Conservation (phyloP, 2,329 filamentous ascomycete genomes). For the Pseudocercospora fuligena region DNA sequence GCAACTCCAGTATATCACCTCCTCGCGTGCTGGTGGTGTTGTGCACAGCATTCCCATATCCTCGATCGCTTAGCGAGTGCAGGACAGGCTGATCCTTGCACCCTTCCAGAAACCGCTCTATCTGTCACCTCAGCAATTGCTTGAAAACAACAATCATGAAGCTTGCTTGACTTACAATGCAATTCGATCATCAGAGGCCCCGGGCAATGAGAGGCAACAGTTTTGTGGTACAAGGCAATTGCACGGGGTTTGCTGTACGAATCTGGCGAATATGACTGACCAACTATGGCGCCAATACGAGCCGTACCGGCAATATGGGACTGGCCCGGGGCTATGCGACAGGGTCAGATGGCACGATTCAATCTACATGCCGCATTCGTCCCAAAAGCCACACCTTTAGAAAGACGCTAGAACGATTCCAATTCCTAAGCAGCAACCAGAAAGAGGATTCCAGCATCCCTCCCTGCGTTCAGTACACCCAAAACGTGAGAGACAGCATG, state of each 20-base stretch:
- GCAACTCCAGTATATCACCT: too few species aligned
- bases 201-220: too few species aligned
- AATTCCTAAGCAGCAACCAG: not conserved
- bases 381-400: not conserved
- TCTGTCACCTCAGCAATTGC: not conserved
- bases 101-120: not conserved
- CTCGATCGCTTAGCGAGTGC: not conserved
- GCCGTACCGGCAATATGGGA: not conserved
- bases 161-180: too few species aligned
- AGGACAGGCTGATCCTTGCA: slow-evolving; percentile 2
- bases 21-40: not conserved
- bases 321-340: not conserved
- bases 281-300: not conserved
- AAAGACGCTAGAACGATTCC: not conserved
- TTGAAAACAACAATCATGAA: too few species aligned
- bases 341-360: not conserved
- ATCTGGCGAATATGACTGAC: not conserved
- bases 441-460: not conserved
- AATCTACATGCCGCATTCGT: not conserved
- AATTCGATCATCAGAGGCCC: too few species aligned
- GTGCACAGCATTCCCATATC: not conserved
- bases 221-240: not conserved
- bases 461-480: not conserved
- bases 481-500: not conserved
- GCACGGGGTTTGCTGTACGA: not conserved